Base-by-base conservation (phyloP, 1,284 basidiomycete genomes). In the Malassezia dermatis region DNA sequence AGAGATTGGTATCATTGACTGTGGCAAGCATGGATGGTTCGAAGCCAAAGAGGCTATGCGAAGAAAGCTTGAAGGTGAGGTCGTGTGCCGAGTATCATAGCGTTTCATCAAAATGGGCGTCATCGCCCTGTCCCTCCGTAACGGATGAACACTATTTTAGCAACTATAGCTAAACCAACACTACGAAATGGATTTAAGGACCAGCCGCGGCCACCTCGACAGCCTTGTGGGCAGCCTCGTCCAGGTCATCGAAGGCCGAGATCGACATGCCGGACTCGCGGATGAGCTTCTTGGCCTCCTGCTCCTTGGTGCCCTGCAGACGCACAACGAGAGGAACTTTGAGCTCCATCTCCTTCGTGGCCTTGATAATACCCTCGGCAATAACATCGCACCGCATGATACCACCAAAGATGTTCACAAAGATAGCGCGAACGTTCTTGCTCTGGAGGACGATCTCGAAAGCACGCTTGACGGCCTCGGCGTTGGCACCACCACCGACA, bases 391-490 rank as follows among this genome's bases (percentile, higher is more conserved):
- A 98, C 71, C 93, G 85, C 89, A 99, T 98, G 78, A 95, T 98
- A 75, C 85, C 85, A 81, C 77, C 69, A 64, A 67, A 59, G 48
- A 70, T 75, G 80, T 99, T 99, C 78, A 99, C 94, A 78, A 98
- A 96, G 75, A 99, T 98, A 56, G 88, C 88, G 81, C 91, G 91
- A 67, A 98, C 93, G 73, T 89, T 86, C 61, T 85, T 84, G 69
- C 95, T 89, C 56, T 83, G 79, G 40, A 95, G 80, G 37, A 98
- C 81, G 62, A 99, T 86, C 78, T 96, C 90, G 71, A 99, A 99
- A 3, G 94, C 94, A 78, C 93, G 95, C 81, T 98, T 99, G 67
- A 99, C 94, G 10, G 93, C 94, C 69, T 94, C 88, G 31, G 94
- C 90, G 7, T 91, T 96, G 42, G 94, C 94, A 69, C 93, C 86